Base-by-base conservation (phyloP, 192 early-diverging fungal genomes). In the Linderina pennispora region DNA sequence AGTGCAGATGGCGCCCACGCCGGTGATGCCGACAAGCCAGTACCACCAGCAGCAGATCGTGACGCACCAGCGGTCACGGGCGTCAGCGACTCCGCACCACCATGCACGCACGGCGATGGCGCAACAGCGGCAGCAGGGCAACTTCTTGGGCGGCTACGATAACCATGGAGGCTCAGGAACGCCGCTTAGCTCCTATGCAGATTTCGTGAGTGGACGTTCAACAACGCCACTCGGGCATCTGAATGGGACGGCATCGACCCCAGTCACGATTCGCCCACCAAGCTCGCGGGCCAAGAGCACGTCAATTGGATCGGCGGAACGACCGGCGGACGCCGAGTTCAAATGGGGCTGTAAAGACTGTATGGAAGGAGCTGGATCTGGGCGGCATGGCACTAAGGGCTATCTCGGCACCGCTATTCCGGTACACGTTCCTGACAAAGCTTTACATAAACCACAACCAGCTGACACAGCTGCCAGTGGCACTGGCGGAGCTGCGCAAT, bases 401-500 rank as follows among this genome's bases (percentile, higher is more conserved):
- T 42, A 65, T 98, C 1, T 78, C 81, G 15, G 50, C 68, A 23
- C 75, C 79, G 28, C 57, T 97, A 38, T 97, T 94, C 63, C 62
- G 62, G 3, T 98, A 92, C 63, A 41, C 48, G 2, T 97, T 97
- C 62, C 73, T 98, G 36, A 97, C 91, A 18, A 84, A 80, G 22
- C 80, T 98, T 8, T 98, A 94, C 50, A 74, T 98, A 61, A 97
- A 93, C 61, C 90, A 98, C 79, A 98, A 98, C 81, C 85, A 86
- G 56, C 73, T 98, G 20, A 78, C 84, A 35, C 77, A 77, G 34
- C 37, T 98, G 17, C 80, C 90, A 3, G 64, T 79, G 10, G 82
- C 86, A 13, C 81, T 97, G 22, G 43, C 76, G 8, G 63, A 83
- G 31, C 69, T 97, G 32, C 45, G 56, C 39, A 71, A 70, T 34